Base-by-base conservation (phyloP, 129 eudicot species). In the Pittosporum tobira region DNA sequence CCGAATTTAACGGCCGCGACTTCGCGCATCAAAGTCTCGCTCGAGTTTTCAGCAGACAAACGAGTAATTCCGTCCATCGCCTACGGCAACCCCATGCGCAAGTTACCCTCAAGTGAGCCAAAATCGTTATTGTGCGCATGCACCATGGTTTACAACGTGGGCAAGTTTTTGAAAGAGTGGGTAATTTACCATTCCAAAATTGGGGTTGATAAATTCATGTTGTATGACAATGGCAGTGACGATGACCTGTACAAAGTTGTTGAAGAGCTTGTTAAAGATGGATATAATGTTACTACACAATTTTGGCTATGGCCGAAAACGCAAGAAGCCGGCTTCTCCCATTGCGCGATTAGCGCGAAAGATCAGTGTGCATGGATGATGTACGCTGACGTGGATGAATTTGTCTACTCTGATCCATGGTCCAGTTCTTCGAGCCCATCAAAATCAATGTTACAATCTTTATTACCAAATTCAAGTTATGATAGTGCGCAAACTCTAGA, bases 281-380 rank as follows among this genome's bases (percentile, higher is more conserved):
- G 94, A 22, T 87, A 40, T 6, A 69, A 86, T 51, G 58, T 91
- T 1, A 69, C n/a, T 30, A 65, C 75, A 0, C 57, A 61, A 22
- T 73, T 71, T 30, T 91, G 98, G 98, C 66, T 75, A 15, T 91
- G 98, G 98, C 85, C 88, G 0, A 91, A 91, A 48, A 76, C 98
- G 0, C 98, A 91, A 48, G 96, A 91, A 37, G 90, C 80, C 0
- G 98, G 98, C 0, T 91, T 86, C 43, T 91, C 98, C 0, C 98
- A 86, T 27, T 65, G 81, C 8, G 78, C 72, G 0, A 18, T 91
- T 6, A 56, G 25, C 20, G 73, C 79, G 0, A 72, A 70, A 16
- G 57, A 58, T 26, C 25, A 62, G 6, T 91, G 98, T 36, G 21
- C 46, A 0, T 91, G 96, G 98, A 75, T 83, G 83, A 67, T 74